These are phyloP conservation scores for Phytophthora pseudosyringae DNA, from an alignment of 352 stramenopile genomes.

Conservation along the genomic window DNA sequence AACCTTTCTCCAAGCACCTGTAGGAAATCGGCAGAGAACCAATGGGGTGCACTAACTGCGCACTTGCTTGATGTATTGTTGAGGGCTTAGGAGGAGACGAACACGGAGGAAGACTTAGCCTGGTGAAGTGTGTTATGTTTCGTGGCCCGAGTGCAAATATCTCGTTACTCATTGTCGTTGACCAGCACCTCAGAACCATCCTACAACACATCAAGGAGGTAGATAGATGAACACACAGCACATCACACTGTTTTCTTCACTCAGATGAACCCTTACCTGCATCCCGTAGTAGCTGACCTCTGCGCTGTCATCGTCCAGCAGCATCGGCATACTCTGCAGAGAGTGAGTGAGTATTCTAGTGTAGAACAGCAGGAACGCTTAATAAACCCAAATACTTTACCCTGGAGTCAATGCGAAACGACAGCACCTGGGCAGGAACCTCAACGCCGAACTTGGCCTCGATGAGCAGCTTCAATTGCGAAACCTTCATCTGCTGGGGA, in stretches of 20 bases:
- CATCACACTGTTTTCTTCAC: neutral
- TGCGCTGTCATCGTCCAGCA: slow-evolving; percentile 72
- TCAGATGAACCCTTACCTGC: slow-evolving; percentile 43
- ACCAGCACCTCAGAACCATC: slow-evolving; percentile 74
- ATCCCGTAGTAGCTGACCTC: slow-evolving; percentile 81
- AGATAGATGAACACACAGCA: neutral
- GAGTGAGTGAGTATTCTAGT: neutral
- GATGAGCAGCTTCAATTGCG: slow-evolving; percentile 73
- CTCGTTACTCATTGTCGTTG: slow-evolving; percentile 50
- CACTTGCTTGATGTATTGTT: neutral
- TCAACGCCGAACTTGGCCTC: slow-evolving; percentile 79
- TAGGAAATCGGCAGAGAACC: neutral
- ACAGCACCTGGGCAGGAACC: slow-evolving; percentile 56
- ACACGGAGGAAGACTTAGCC: neutral
- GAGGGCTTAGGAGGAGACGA: neutral
- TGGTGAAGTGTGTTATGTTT: neutral
- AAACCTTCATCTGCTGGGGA: slow-evolving; percentile 79
- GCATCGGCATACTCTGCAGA: slow-evolving; percentile 66
- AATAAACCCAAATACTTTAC: slow-evolving; percentile 27
- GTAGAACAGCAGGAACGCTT: neutral
- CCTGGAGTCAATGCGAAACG: slow-evolving; percentile 62
- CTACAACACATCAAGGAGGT: slow-evolving; percentile 26
- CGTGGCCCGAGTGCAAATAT: neutral
- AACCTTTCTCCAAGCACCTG: slow-evolving; percentile 13
- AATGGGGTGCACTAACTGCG: neutral